Percentiles rank a stretch among this genome's conserved stretches.
phyloP scores from a whole-genome alignment of 208 protist genomes.

The Porcisia deanei region DNA sequence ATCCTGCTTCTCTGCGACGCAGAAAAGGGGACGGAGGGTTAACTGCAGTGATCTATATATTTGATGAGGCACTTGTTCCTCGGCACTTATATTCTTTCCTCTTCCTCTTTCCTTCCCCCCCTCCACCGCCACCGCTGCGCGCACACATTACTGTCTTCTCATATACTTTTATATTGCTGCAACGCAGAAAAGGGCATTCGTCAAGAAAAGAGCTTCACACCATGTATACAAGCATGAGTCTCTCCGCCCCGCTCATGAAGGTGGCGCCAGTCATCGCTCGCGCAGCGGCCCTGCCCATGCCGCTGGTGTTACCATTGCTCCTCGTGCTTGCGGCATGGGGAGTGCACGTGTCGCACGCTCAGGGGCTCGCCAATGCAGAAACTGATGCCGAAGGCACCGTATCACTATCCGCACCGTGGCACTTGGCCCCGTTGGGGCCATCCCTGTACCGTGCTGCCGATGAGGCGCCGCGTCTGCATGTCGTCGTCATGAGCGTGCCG shows the following conservation, averaged over 20 bases:
- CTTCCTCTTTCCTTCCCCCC: background rate
- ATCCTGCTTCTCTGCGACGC: no score
- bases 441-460: slow-evolving; percentile 30
- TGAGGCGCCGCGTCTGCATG: slow-evolving; percentile 41
- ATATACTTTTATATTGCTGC: background rate
- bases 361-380: background rate
- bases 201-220: background rate
- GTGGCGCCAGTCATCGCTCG: background rate
- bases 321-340: background rate
- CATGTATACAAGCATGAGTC: background rate
- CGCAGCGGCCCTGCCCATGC: background rate
- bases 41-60: background rate
- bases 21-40: no score
- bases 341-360: slow-evolving; percentile 1
- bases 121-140: background rate
- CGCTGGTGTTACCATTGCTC: background rate
- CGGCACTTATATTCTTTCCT: background rate
- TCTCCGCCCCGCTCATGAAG: background rate
- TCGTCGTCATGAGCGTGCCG: slow-evolving; percentile 51
- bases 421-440: slow-evolving; percentile 13
- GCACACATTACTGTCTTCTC: background rate
- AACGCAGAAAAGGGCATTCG: background rate
- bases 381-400: background rate
- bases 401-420: background rate
- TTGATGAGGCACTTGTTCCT: background rate